Conservation (phyloP, 2,329 filamentous ascomycete genomes). For the Xylaria sp. region DNA sequence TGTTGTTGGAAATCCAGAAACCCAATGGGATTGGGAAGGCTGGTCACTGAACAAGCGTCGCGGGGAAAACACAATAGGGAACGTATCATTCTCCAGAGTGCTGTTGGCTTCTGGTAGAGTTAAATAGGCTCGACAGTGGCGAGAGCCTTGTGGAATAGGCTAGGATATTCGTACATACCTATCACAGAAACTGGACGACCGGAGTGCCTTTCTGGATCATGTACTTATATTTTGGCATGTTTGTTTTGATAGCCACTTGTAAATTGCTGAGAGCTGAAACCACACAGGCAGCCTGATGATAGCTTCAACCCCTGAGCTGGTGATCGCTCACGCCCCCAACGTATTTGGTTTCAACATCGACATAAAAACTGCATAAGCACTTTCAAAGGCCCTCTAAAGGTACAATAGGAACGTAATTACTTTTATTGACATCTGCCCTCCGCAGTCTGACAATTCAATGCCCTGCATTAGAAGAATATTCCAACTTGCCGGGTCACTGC, state of each 20-base stretch:
- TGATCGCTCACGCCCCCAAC: not conserved
- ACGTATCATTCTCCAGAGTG: not conserved
- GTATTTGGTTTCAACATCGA: not conserved
- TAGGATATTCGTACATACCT: not conserved
- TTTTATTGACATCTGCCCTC: conserved; percentile 7
- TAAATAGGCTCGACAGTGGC: not conserved
- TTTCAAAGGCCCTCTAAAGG: not conserved
- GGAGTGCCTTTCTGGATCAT: not conserved
- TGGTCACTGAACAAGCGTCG: too few relatives aligned
- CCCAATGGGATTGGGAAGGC: not conserved
- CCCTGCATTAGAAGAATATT: conserved; percentile 6
- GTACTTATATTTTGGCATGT: not conserved
- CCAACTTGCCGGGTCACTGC: conserved; percentile 18
- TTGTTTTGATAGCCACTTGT: not conserved
- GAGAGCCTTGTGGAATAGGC: not conserved
- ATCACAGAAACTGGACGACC: not conserved
- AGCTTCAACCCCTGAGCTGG: conserved; percentile 32
- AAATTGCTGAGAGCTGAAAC: not conserved
- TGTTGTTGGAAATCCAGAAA: not conserved
- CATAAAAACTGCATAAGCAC: not conserved
- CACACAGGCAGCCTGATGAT: conserved; percentile 11
- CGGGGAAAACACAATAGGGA: not conserved
- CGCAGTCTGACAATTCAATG: not conserved
- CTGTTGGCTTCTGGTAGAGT: not conserved
- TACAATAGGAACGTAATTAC: not conserved